A percentile compares a stretch with the other conserved stretches of the same genome.
These are phyloP conservation scores for Garcia nutans DNA, from an alignment of 345 rosid species.

Conservation along the genomic window DNA sequence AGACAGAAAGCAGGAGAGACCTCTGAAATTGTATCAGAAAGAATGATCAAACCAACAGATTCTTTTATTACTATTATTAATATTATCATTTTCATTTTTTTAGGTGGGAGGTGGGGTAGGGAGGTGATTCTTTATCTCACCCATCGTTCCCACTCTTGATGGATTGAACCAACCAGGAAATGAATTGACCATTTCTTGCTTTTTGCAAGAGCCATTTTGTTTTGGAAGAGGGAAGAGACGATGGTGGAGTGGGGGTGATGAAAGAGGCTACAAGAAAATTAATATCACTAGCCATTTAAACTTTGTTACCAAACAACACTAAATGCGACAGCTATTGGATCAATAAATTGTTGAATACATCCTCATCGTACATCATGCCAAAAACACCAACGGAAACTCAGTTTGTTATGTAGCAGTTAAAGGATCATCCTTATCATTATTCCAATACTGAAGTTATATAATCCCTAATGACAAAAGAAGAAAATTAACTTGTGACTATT, in stretches of 20 bases:
- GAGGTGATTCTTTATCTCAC: too few species aligned
- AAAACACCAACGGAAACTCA: background rate
- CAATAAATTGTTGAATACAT: slow-evolving; percentile 3
- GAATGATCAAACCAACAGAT: slow-evolving; percentile 4
- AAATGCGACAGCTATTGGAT: background rate
- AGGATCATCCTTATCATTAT: background rate
- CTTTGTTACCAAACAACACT: background rate
- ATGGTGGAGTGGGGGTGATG: background rate
- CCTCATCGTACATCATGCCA: background rate
- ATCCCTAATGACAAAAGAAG: slow-evolving; percentile 2
- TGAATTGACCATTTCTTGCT: background rate
- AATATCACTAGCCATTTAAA: slow-evolving; percentile 12
- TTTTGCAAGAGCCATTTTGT: too few species aligned
- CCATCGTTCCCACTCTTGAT: too few species aligned
- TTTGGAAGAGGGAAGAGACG: background rate
- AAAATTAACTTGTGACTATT: background rate
- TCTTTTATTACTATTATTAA: background rate
- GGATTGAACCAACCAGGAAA: too few species aligned
- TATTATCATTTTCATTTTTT: background rate
- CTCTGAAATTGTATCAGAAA: background rate
- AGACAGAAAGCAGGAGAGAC: background rate
- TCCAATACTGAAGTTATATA: background rate
- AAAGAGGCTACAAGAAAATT: slow-evolving; percentile 1
- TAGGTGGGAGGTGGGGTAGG: background rate
- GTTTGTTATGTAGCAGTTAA: background rate